Evolutionary conservation across 2,329 filamentous ascomycete genomes (phyloP).

Genomic region (Penicillium sp.): DNA sequence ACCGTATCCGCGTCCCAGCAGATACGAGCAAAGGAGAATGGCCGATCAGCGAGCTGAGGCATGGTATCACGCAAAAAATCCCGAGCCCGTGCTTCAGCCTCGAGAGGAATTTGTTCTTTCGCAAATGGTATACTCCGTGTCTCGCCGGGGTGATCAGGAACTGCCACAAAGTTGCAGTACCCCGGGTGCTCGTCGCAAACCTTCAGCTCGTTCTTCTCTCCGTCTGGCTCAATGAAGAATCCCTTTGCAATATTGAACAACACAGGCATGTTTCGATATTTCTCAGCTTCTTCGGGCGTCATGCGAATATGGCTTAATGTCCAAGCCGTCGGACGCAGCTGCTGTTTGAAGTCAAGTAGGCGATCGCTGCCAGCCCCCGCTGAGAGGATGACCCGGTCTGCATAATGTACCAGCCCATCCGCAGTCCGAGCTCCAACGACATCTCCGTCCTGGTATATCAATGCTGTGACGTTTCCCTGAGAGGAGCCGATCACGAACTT

Average conservation of each 20-base stretch:
- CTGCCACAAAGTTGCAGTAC: slow-evolving; percentile 46
- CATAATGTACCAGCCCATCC: slow-evolving; percentile 31
- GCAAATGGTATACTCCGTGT: slow-evolving; percentile 44
- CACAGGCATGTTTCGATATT: slow-evolving; percentile 52
- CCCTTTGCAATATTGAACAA: slow-evolving; percentile 50
- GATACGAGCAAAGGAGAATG: slow-evolving; percentile 52
- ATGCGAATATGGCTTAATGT: slow-evolving; percentile 54
- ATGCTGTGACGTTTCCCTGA: slow-evolving; percentile 39
- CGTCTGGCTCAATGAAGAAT: slow-evolving; percentile 52
- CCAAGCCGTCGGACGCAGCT: slow-evolving; percentile 56
- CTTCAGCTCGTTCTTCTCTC: slow-evolving; percentile 40
- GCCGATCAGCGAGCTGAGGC: slow-evolving; percentile 52
- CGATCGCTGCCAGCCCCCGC: slow-evolving; percentile 51
- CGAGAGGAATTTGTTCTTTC: slow-evolving; percentile 46
- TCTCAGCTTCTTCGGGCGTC: slow-evolving; percentile 45
- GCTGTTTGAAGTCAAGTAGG: slow-evolving; percentile 52
- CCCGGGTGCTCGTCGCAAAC: slow-evolving; percentile 56
- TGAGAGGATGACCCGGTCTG: slow-evolving; percentile 49
- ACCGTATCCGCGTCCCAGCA: slow-evolving; percentile 60
- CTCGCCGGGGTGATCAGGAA: slow-evolving; percentile 25
- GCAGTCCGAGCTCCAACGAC: slow-evolving; percentile 41
- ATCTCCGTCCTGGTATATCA: slow-evolving; percentile 42
- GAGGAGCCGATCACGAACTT: slow-evolving; percentile 46
- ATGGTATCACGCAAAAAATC: slow-evolving; percentile 53
- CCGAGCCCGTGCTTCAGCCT: slow-evolving; percentile 49